phyloP scores from a whole-genome alignment of 2,329 filamentous ascomycete species.

The Aspergillus puulaauensis region DNA sequence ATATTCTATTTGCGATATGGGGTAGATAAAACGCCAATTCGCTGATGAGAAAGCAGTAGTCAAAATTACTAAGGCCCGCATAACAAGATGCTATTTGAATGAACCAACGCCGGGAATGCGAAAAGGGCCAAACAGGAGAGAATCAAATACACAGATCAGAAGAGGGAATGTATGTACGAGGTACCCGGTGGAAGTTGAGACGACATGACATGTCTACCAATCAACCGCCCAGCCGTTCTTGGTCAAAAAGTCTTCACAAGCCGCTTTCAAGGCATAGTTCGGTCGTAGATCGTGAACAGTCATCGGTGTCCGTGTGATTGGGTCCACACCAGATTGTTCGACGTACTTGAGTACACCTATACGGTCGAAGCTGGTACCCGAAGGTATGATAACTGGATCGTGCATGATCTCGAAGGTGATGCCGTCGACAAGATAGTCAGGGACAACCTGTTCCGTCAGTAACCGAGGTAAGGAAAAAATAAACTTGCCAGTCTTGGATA shows the following conservation, averaged over 20 bases:
- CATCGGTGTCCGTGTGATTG: conserved; percentile 77
- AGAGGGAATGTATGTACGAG: background rate
- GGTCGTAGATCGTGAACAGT: conserved; percentile 69
- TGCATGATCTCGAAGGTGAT: conserved; percentile 54
- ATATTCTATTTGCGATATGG: too few relatives aligned
- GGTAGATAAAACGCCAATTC: background rate
- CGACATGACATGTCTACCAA: conserved; percentile 55
- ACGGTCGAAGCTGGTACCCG: conserved; percentile 87
- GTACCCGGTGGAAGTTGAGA: conserved; percentile 2
- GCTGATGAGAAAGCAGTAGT: background rate
- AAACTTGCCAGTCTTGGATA: background rate
- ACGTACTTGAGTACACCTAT: conserved; percentile 84
- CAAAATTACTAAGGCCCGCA: background rate
- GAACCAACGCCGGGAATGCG: conserved; percentile 9
- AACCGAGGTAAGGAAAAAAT: background rate
- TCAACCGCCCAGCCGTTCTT: conserved; percentile 92
- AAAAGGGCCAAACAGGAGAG: background rate
- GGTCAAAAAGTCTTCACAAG: conserved; percentile 80
- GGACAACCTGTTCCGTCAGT: conserved; percentile 40
- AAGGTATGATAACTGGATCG: conserved; percentile 59
- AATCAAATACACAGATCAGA: conserved; percentile 9
- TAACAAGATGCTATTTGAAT: background rate
- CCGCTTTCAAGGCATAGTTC: conserved; percentile 77
- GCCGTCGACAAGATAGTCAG: conserved; percentile 49
- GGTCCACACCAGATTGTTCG: conserved; percentile 71